Evolutionary conservation across 2,329 filamentous ascomycete genomes (phyloP).

Genomic region (Beauveria rudraprayagi): DNA sequence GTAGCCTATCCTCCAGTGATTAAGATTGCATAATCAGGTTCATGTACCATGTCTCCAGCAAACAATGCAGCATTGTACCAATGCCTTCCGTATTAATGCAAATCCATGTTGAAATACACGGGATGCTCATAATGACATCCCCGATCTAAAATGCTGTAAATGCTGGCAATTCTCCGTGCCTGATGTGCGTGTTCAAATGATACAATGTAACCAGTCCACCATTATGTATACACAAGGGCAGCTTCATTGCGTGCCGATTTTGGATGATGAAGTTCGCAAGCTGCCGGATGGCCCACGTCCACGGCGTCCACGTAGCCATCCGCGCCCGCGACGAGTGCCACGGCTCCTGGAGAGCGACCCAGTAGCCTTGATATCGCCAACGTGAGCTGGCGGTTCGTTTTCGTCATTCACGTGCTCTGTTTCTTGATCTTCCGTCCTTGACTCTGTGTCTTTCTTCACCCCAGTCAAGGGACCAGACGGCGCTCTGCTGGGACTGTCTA

Average conservation of each 20-base stretch:
- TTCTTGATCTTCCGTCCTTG: background rate
- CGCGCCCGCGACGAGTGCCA: constrained; percentile 7
- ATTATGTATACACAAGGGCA: background rate
- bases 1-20: background rate
- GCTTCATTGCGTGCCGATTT: background rate
- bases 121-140: background rate
- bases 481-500: background rate
- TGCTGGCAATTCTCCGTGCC: background rate
- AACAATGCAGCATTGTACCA: background rate
- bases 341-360: background rate
- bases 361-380: background rate
- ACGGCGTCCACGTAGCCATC: constrained; percentile 8
- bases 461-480: background rate
- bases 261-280: background rate
- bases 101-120: background rate
- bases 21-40: background rate
- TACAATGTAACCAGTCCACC: background rate
- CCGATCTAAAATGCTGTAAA: background rate
- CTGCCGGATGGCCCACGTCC: constrained; percentile 2
- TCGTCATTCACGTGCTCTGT: constrained; percentile 1
- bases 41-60: background rate
- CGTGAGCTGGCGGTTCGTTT: constrained; percentile 6
- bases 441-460: background rate
- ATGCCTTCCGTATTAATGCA: background rate
- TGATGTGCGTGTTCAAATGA: background rate